Evolutionary conservation across 1,139 yeast genomes (phyloP).

Genomic region (Hemisphaericaspora xylanilytica): DNA sequence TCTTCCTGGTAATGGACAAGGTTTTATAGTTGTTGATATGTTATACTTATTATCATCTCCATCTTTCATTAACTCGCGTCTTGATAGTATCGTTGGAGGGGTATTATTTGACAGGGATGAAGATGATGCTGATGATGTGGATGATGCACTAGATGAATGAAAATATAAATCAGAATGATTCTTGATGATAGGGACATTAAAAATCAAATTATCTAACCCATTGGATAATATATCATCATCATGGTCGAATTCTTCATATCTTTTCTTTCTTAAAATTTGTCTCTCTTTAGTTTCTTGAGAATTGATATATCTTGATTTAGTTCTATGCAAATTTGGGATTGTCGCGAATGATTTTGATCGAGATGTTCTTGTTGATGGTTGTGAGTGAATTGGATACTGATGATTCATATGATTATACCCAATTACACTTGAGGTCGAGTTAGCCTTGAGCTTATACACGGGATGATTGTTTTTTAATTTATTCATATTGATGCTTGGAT

Average conservation of each 20-base stretch:
- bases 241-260: slow-evolving; percentile 43
- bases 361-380: slow-evolving; percentile 4
- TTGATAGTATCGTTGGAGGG: slow-evolving; percentile 17
- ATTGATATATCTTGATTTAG: slow-evolving; percentile 37
- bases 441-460: slow-evolving; percentile 9
- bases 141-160: slow-evolving; percentile 1
- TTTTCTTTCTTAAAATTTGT: slow-evolving; percentile 38
- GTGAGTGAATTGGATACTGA: slow-evolving; percentile 1
- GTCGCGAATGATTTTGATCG: slow-evolving; percentile 11
- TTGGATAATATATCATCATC: slow-evolving; percentile 42
- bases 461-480: neutral
- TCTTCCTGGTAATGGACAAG: slow-evolving; percentile 41
- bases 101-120: slow-evolving; percentile 1
- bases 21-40: slow-evolving; percentile 17
- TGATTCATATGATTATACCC: neutral
- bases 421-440: slow-evolving; percentile 11
- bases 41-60: slow-evolving; percentile 25
- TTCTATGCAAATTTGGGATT: slow-evolving; percentile 24
- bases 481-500: neutral
- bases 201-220: slow-evolving; percentile 38
- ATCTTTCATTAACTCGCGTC: slow-evolving; percentile 29
- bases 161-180: slow-evolving; percentile 34
- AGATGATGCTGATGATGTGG: neutral
- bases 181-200: slow-evolving; percentile 46
- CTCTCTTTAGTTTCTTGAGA: slow-evolving; percentile 41